Conservation (phyloP, 1,284 basidiomycete genomes). For the Sanguinoderma infundibulare region DNA sequence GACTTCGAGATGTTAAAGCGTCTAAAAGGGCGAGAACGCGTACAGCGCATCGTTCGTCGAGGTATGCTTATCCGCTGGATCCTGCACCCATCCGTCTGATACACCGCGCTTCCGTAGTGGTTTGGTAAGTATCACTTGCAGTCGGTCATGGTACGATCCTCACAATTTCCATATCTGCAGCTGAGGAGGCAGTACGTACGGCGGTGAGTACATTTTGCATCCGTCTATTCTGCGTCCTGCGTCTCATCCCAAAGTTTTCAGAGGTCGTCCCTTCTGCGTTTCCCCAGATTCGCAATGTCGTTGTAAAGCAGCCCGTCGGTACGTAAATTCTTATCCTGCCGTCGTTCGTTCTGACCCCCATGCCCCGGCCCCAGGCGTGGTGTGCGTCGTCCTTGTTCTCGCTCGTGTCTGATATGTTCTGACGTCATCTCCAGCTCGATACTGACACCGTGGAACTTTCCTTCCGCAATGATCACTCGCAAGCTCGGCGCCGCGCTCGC, state of each 20-base stretch:
- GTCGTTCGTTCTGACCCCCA: not conserved
- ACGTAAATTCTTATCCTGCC: conserved; percentile 27
- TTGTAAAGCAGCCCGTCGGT: conserved; percentile 96
- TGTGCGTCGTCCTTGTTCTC: conserved; percentile 44
- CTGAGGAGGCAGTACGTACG: conserved; percentile 91
- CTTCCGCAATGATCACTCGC: conserved; percentile 92
- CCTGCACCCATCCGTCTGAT: not conserved
- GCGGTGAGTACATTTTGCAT: conserved; percentile 50
- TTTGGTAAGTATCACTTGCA: conserved; percentile 57
- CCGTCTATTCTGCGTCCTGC: not conserved
- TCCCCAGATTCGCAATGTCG: conserved; percentile 79
- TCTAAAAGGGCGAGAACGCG: conserved; percentile 73
- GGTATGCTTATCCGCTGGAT: conserved; percentile 48
- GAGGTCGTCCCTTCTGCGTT: conserved; percentile 86
- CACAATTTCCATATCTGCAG: conserved; percentile 43
- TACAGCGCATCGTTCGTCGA: conserved; percentile 88
- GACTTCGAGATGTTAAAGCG: not conserved
- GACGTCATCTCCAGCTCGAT: conserved; percentile 56
- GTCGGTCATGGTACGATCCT: not conserved
- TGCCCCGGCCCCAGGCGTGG: conserved; percentile 49
- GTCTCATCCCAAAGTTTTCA: conserved; percentile 26
- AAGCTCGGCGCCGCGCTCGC: conserved; percentile 91
- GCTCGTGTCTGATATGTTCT: not conserved
- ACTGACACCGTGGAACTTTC: conserved; percentile 91
- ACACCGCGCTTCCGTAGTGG: conserved; percentile 53